Base-by-base conservation (phyloP, 768 basidiomycete genomes). In the Leccinum subtestaceum region DNA sequence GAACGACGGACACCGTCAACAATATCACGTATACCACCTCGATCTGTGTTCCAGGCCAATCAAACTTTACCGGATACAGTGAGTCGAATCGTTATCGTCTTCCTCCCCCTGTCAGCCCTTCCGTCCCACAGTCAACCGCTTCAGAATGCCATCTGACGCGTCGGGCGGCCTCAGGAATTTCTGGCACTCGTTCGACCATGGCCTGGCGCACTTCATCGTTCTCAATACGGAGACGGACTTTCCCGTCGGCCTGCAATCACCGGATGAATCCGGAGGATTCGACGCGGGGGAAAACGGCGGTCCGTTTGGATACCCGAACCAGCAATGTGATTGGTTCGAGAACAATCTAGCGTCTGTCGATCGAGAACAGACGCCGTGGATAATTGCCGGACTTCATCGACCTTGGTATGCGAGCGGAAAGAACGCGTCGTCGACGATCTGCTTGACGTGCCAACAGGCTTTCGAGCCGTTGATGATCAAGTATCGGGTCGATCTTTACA, bases 381-480 rank as follows among this genome's bases (percentile, higher is more conserved):
- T 70, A 10, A 25, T 70, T 48, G 67, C 67, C 7, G 70, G 69
- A 12, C 61, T 70, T 34, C 69, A 69, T 29, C 60, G 70, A 1
- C 69, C 67, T n/a, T 70, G 69, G 69, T 70, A 70, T 36, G 23
- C 69, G 4, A 63, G 40, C 1, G 43, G 47, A 19, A 10, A 60
- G 53, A 65, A 61, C 38, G 1, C 5, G 38, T 63, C 63, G 5
- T 13, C 15, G 4, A 13, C 55, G 2, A 49, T 56, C 9, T 70
- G 69, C 57, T 19, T 58, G 60, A 4, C 51, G 0, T 70, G 69
- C 36, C 69, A 70, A 32, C 36, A 69, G 23, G 70, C 70, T 10
- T 70, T 70, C 43, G 69, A 70, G 48, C 70, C 69, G 25, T 29
- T 70, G 61, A 69, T 70, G 62, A n/a, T 70, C 49, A 71, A 70